A percentile compares a stretch with the other conserved stretches of the same genome.
Evolutionary conservation across 2,329 filamentous ascomycete species (phyloP).

Genomic region (Xylaria sp.): DNA sequence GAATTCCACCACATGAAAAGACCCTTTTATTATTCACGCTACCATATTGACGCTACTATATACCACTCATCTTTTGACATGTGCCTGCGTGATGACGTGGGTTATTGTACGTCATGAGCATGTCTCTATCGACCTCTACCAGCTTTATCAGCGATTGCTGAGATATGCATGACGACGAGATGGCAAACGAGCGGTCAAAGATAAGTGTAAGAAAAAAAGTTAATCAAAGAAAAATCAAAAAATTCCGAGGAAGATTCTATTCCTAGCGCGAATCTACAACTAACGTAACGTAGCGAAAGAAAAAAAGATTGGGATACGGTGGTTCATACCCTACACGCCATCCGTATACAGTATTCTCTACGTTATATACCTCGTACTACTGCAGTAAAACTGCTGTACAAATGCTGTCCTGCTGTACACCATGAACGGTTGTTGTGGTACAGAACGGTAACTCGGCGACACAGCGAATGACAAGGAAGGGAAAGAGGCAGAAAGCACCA

Average conservation of each 20-base stretch:
- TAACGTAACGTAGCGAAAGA: not conserved
- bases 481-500: not conserved
- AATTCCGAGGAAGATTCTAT: not conserved
- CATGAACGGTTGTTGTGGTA: no score
- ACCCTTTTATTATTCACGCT: not conserved
- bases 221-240: not conserved
- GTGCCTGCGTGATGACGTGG: slow-evolving; percentile 19
- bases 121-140: not conserved
- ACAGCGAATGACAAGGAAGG: not conserved
- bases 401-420: no score
- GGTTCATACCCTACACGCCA: no score
- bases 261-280: not conserved
- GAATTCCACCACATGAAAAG: no score
- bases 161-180: not conserved
- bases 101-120: not conserved
- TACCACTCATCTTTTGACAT: not conserved
- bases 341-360: no score
- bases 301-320: no score
- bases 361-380: no score
- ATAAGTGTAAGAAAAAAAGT: not conserved
- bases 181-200: not conserved
- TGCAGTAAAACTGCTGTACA: no score
- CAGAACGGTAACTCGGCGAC: no score
- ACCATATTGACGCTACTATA: not conserved
- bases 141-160: not conserved